A percentile compares a stretch with the other conserved stretches of the same genome.
phyloP scores from a whole-genome alignment of 2,329 filamentous ascomycete genomes.

The Tolypocladium amazonense region DNA sequence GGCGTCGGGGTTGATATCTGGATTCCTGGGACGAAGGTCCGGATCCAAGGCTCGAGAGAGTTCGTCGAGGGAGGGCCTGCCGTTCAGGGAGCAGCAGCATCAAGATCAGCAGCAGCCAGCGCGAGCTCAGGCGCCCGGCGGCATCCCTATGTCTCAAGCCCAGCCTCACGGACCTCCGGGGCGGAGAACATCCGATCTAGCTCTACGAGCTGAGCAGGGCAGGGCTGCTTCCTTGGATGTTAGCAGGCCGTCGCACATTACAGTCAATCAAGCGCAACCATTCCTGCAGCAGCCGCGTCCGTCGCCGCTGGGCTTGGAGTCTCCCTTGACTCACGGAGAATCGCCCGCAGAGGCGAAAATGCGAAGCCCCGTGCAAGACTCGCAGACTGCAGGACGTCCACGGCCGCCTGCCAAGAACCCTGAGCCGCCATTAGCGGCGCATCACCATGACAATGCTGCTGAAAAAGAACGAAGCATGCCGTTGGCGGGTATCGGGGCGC shows the following conservation, averaged over 20 bases:
- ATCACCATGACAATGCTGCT: neutral
- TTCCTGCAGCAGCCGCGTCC: conserved; percentile 3
- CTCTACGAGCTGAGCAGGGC: too few species aligned
- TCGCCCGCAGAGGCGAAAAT: neutral
- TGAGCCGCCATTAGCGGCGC: neutral
- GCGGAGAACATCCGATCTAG: neutral
- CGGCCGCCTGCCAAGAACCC: neutral
- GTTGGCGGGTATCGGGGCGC: neutral
- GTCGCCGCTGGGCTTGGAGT: conserved; percentile 3
- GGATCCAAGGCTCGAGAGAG: conserved; percentile 9
- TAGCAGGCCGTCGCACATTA: conserved; percentile 4
- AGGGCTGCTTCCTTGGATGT: conserved; percentile 2
- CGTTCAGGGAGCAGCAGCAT: neutral
- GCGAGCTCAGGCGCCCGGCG: neutral
- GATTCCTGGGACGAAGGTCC: conserved; percentile 15
- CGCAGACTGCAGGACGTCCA: neutral
- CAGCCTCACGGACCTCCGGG: neutral
- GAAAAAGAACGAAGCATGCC: neutral
- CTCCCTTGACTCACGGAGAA: neutral
- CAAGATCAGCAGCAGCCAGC: neutral
- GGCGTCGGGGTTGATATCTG: conserved; percentile 17
- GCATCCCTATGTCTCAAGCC: neutral
- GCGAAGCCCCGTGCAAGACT: neutral
- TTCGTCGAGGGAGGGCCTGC: neutral
- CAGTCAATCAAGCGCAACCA: neutral